Evolutionary conservation across 129 eudicot genomes (phyloP).

Genomic region (Calendula officinalis): DNA sequence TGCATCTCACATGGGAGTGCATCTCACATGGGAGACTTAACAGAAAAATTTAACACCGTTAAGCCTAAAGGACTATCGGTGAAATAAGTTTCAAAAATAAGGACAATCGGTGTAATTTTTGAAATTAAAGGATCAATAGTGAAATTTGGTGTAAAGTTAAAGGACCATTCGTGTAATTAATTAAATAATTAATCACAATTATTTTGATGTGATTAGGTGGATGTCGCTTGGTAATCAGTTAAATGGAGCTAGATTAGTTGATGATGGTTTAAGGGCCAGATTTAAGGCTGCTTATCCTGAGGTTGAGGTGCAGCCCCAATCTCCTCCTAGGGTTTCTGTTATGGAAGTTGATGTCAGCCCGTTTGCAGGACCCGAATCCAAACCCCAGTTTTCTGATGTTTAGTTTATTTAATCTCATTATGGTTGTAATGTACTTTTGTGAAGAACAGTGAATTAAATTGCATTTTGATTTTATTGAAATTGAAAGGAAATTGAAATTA

Average conservation of each 20-base stretch:
- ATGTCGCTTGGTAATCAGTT: conserved; percentile 93
- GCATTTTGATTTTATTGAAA: conserved; percentile 21
- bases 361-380: conserved; percentile 45
- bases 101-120: no score
- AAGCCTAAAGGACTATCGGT: no score
- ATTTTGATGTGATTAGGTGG: conserved; percentile 54
- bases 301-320: conserved; percentile 83
- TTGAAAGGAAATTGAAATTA: neutral
- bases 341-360: conserved; percentile 76
- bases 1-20: no score
- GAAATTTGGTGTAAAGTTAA: no score
- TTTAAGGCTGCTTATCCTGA: conserved; percentile 99
- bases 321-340: conserved; percentile 78
- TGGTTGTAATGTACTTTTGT: neutral
- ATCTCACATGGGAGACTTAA: no score
- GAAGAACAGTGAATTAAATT: neutral
- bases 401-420: neutral
- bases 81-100: no score
- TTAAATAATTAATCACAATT: no score
- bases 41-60: no score
- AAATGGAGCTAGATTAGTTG: conserved; percentile 81
- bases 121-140: no score
- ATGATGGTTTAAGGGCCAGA: conserved; percentile 92
- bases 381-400: conserved; percentile 35
- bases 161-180: no score